phyloP scores from a whole-genome alignment of 345 rosid genomes.

The Eucalyptus erythrocorys region DNA sequence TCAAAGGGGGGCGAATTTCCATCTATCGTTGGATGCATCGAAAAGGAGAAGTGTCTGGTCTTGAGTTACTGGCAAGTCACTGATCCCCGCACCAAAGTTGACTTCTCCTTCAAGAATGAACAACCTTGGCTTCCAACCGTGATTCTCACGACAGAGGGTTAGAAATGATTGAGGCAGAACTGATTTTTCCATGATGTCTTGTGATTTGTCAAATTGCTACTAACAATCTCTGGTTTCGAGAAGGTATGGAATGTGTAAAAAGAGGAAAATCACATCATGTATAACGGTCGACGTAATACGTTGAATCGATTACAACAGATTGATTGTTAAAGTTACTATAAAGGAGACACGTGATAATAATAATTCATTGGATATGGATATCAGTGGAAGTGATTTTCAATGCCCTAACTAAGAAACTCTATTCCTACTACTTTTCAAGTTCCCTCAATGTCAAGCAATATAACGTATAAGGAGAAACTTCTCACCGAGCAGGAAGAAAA shows the following conservation, averaged over 20 bases:
- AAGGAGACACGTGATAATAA: background rate
- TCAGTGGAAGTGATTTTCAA: background rate
- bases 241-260: background rate
- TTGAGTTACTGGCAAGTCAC: background rate
- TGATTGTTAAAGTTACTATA: background rate
- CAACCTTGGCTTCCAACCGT: background rate
- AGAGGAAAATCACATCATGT: background rate
- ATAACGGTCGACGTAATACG: rapidly evolving
- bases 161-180: background rate
- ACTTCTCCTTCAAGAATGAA: background rate
- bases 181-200: background rate
- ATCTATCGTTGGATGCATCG: background rate
- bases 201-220: background rate
- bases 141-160: background rate
- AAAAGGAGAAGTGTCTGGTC: background rate
- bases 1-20: background rate
- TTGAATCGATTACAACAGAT: background rate
- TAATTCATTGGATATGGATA: background rate
- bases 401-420: background rate
- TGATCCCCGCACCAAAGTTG: background rate
- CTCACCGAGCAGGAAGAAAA: background rate
- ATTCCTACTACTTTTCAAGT: background rate
- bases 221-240: background rate
- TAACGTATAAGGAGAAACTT: background rate
- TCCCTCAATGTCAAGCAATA: background rate